phyloP scores from a whole-genome alignment of 495 filamentous ascomycete genomes.

The Amphirosellinia nigrospora region DNA sequence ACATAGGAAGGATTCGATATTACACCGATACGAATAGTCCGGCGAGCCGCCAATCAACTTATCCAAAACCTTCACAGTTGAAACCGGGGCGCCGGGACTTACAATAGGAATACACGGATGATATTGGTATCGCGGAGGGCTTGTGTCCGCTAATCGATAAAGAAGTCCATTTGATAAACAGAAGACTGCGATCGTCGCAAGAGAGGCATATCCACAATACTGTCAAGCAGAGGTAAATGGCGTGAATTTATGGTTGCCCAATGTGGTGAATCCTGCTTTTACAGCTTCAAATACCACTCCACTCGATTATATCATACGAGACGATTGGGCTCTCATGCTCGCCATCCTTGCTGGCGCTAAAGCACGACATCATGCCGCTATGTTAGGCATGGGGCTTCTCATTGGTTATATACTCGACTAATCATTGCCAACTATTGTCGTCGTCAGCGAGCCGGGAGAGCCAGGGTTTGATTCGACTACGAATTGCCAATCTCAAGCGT shows the following conservation, averaged over 20 bases:
- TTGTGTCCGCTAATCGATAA: too few species aligned
- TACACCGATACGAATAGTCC: conserved; percentile 1
- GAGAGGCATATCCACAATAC: too few species aligned
- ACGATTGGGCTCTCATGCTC: background rate
- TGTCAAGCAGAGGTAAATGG: background rate
- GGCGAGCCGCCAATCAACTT: background rate
- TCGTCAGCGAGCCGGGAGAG: background rate
- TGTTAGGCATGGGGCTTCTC: background rate
- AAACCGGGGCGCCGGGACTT: background rate
- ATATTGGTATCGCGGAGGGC: background rate
- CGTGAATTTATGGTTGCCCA: background rate
- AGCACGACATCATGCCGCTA: conserved; percentile 2
- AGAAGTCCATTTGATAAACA: background rate
- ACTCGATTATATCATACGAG: background rate
- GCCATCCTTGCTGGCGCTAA: conserved; percentile 13
- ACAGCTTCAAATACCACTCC: background rate
- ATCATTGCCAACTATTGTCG: background rate
- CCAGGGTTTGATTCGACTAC: background rate
- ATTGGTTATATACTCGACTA: background rate
- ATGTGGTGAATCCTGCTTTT: background rate
- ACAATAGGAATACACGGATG: background rate
- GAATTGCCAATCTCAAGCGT: background rate
- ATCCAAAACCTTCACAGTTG: background rate
- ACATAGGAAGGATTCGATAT: conserved; percentile 11
- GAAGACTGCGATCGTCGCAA: background rate